phyloP scores from a whole-genome alignment of 441 rosid species.

The Pelargonium myrrhifolium region DNA sequence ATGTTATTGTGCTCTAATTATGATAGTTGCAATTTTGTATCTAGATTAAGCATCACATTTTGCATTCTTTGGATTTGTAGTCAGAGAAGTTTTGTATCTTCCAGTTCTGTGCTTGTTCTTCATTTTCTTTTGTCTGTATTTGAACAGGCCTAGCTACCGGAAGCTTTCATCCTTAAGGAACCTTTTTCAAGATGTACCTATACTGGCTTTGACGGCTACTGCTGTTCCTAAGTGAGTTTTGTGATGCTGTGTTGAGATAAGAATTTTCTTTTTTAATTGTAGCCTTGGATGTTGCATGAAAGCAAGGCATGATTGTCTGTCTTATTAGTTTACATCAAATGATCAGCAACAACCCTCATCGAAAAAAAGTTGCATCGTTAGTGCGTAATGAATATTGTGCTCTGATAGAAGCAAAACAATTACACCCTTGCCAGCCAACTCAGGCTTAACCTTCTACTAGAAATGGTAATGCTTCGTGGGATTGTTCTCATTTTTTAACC shows the following conservation, averaged over 20 bases:
- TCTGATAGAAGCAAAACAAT: no score
- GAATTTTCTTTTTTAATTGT: constrained; percentile 4
- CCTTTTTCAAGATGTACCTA: constrained; percentile 61
- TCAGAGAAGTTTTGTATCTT: neutral
- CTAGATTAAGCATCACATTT: neutral
- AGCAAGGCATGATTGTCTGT: constrained; percentile 3
- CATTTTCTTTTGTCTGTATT: constrained; percentile 1
- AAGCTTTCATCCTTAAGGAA: constrained; percentile 77
- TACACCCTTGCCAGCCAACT: no score
- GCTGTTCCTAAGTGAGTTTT: constrained; percentile 83
- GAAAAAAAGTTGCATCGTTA: no score
- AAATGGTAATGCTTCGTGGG: no score
- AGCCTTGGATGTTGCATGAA: constrained; percentile 1
- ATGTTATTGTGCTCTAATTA: neutral
- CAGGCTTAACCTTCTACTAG: no score
- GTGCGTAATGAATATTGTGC: no score
- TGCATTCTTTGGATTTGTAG: neutral
- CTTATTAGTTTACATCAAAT: neutral
- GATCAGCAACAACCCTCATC: no score
- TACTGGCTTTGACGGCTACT: constrained; percentile 88
- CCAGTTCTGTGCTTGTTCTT: neutral
- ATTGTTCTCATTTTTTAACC: no score
- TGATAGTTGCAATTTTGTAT: neutral
- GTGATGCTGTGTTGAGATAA: constrained; percentile 6
- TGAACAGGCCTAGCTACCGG: constrained; percentile 71